Evolutionary conservation across 73 alveolate species (phyloP).

Genomic region (Tetrahymena thermophila): DNA sequence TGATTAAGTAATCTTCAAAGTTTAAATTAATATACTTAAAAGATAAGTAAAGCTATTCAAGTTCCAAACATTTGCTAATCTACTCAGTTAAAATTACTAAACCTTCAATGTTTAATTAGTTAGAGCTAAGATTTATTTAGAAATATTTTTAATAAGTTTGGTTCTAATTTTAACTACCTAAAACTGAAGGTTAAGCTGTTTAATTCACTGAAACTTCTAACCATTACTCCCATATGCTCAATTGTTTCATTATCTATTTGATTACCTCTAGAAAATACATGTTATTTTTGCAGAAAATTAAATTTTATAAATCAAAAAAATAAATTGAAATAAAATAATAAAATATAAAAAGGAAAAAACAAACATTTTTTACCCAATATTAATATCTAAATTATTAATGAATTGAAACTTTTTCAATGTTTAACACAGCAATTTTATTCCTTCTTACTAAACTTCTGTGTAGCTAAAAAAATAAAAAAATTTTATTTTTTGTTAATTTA

Average conservation of each 20-base stretch:
- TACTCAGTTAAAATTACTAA: neutral
- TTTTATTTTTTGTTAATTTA: too few species aligned
- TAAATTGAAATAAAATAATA: too few species aligned
- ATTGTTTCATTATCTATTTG: neutral
- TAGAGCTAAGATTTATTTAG: neutral
- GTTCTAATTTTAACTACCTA: neutral
- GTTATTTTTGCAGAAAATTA: too few species aligned
- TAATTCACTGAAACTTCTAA: neutral
- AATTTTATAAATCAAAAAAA: too few species aligned
- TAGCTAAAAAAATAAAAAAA: neutral
- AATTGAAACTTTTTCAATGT: neutral
- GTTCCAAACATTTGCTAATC: neutral
- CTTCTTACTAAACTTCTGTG: neutral
- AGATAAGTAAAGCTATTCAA: neutral
- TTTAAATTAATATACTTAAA: neutral
- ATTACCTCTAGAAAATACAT: neutral
- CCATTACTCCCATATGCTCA: neutral
- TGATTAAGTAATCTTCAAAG: too few species aligned
- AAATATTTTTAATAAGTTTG: too few species aligned
- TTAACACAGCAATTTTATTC: neutral
- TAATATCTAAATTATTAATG: neutral
- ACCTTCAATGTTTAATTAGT: too few species aligned
- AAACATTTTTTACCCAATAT: neutral
- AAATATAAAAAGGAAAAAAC: too few species aligned
- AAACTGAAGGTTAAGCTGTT: neutral